Evolutionary conservation across 768 basidiomycete species (phyloP), one percentile per base, ranked within the genome.

Genomic region (Termitomyces sp.): DNA sequence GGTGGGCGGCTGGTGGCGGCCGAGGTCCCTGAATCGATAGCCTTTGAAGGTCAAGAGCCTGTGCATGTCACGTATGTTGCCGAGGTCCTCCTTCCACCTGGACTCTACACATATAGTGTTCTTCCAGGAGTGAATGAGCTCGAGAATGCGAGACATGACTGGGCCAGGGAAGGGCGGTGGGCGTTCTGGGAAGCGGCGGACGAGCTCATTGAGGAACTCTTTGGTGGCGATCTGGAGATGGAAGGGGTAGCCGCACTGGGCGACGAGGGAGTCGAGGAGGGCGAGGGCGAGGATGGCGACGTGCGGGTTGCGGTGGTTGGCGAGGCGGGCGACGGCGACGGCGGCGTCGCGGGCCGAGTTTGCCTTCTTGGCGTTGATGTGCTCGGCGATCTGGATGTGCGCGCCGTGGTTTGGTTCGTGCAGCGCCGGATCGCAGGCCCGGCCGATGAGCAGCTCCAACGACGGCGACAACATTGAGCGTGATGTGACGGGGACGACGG

Each of bases 31-130:
- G 74, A 92, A 91, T 18, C 88, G 81, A 71, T 87, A 87, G 63
- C 96, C 97, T 70, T 98, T 99, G 82, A 95, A 98, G 6, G 86
- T 89, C 65, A 99, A 72, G 56, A 99, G 72, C 26, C 96, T 78
- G 72, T 98, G 93, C 97, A 99, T 99, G 75, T 99, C 97, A 64
- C 96, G 75, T 59, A 99, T 97, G 67, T 98, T 98, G 9, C 92
- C 93, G 50, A 99, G 77, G 73, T 98, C 96, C 59, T 98, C 97
- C 70, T 92, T 93, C 87, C 93, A 95, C 70, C 95, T 86, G 49
- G 89, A 91, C 35, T 91, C 88, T 0, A 77, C 69, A 68, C 96
- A 98, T 48, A 99, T 91, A 3, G 88, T 88, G 69, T 95, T 93
- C 76, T 95, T 97, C 97, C 97, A 99, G 51, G 81, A 78, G 63